Evolutionary conservation across 805 yeast genomes (phyloP), one percentile per base, ranked within the genome.

Genomic region (Phaffomyces opuntiae): DNA sequence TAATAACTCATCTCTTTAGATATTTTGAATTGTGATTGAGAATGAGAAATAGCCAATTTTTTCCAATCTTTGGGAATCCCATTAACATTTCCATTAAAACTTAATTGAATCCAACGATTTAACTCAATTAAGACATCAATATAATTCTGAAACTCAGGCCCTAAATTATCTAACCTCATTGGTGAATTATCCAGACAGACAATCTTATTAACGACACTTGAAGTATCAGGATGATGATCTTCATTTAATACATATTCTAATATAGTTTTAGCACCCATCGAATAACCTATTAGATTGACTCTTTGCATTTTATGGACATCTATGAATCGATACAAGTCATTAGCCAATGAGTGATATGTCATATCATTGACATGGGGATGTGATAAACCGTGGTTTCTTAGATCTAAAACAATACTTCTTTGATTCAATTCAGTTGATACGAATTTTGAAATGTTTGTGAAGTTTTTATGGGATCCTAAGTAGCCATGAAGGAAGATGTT

Each of bases 181-280:
- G 80, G 80, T 3, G 72, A 58, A 49, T 73, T 75, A 47, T 75
- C 80, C 4, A 78, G 65, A 5, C 78, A 71, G 0, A 78, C 64
- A 31, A 77, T 52, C 46, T 66, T 69, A 6, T 63, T 55, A 1
- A 75, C 63, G 3, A 21, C n/a, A 8, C 35, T 36, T 14, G 57
- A 45, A 2, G 60, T 64, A 0, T 73, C 14, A 8, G 25, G 21
- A n/a, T 25, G 37, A 35, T 35, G 37, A 35, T 36, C 19, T 13
- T 41, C 36, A 21, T 43, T 49, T 32, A 80, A 55, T 0, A 75
- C 61, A 1, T 69, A 67, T 40, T 70, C 45, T 73, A 80, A 70
- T 0, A 76, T 77, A 1, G 74, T 70, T 53, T 77, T 78, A 5
- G 81, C 83, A 1, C 86, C 86, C 77, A 80, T 72, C 17, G 81